phyloP scores from a whole-genome alignment of 225 moss, liverwort and hornwort species.

The Antitrichia curtipendula region DNA sequence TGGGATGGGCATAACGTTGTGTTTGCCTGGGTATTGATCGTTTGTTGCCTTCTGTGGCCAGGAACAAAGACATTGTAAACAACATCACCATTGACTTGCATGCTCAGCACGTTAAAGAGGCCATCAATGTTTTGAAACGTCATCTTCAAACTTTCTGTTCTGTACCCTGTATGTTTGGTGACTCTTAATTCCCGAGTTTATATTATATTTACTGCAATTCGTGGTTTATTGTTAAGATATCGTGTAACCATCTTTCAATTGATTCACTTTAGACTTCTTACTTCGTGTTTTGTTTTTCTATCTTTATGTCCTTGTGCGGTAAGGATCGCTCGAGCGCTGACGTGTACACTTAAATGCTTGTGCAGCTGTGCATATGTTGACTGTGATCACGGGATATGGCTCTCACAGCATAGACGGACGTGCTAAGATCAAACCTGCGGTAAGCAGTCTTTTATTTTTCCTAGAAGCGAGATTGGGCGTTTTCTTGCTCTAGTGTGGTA shows the following conservation, averaged over 20 bases:
- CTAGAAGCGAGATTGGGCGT: neutral
- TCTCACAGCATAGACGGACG: conserved; percentile 55
- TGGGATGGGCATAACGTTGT: neutral
- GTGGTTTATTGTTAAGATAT: neutral
- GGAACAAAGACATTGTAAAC: conserved; percentile 58
- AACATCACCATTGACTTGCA: conserved; percentile 78
- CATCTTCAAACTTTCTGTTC: conserved; percentile 50
- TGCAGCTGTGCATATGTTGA: conserved; percentile 63
- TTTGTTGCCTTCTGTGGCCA: neutral
- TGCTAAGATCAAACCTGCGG: conserved; percentile 71
- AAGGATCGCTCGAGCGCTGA: neutral
- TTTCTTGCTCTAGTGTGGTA: neutral
- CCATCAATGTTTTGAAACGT: conserved; percentile 36
- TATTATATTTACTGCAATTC: neutral
- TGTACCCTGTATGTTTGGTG: conserved; percentile 38
- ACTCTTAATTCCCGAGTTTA: neutral
- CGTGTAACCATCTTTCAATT: neutral
- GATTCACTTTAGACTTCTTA: neutral
- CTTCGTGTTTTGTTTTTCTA: neutral
- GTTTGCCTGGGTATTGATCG: neutral
- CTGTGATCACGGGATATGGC: conserved; percentile 76
- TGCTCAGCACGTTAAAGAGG: conserved; percentile 66
- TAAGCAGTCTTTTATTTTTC: conserved; percentile 6
- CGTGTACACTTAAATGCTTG: neutral
- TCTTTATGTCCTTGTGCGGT: neutral